Base-by-base conservation (phyloP, 2,329 filamentous ascomycete genomes). In the Juglanconis sp. region DNA sequence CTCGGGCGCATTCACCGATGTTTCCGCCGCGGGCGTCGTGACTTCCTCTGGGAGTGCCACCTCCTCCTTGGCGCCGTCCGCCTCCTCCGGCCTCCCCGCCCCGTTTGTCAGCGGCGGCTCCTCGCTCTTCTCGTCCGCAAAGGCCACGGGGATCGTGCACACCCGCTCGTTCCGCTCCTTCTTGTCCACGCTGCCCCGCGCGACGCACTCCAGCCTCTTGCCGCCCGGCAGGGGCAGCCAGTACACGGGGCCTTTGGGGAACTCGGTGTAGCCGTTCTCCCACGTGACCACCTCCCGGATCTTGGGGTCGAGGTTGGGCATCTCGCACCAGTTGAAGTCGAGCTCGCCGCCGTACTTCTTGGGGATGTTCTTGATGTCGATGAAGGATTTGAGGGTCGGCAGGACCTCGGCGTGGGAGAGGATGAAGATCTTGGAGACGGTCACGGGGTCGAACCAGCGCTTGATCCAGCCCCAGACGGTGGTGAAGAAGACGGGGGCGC, bases 391-490 rank as follows among this genome's bases (percentile, higher is more conserved):
- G 32, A 98, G 84, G 1, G 91, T 94, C 15, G 88, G 79, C 66
- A 87, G 84, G 56, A 96, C 88, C 74, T 96, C 91, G 58, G 84
- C 71, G 8, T 85, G 79, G 52, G 82, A 81, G 57, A 98, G 85
- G 68, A 98, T 95, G 74, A 96, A 96, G 73, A 98, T 97, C 79
- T 98, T 98, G 69, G 91, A 95, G 3, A 92, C 91, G 38, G 94
- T 97, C 64, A 92, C 92, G 6, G 93, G 93, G 76, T 93, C 90
- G 70, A 96, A 96, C 92, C 93, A 96, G 70, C 90, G 88, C 81
- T 96, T 96, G 76, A 96, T 84, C 92, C 92, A 96, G 66, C 90
- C 87, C 93, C 93, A 94, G 62, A 96, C 91, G 3, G 92, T 96
- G 53, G 90, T 89, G 79, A 96, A 96, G 82, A 96, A 96, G 50